Conservation (phyloP, 345 rosid species). For the Geranium brycei region DNA sequence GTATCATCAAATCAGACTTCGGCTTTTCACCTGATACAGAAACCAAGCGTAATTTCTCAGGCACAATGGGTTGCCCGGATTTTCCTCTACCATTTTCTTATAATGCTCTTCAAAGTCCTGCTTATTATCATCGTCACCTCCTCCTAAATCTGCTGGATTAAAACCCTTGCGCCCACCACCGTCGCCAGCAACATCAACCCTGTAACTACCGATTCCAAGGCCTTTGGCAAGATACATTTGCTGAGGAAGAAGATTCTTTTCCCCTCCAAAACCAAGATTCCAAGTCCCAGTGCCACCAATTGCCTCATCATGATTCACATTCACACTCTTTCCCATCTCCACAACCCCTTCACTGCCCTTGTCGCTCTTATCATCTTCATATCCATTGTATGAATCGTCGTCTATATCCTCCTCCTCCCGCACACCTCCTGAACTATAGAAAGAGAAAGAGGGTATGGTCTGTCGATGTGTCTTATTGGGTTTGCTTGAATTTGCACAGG, state of each 20-base stretch:
- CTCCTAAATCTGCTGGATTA: slow-evolving; percentile 14
- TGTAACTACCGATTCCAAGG: slow-evolving; percentile 18
- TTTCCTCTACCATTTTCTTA: slow-evolving; percentile 40
- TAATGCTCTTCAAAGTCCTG: slow-evolving; percentile 33
- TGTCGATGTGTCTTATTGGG: slow-evolving; percentile 4
- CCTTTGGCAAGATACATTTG: slow-evolving; percentile 36
- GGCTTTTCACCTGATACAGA: slow-evolving; percentile 30
- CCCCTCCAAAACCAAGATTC: slow-evolving; percentile 13
- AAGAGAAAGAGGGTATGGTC: slow-evolving; percentile 46
- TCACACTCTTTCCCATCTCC: neutral
- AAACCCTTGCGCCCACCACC: slow-evolving; percentile 17
- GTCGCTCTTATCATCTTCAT: neutral
- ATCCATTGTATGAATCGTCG: neutral
- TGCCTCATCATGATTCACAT: neutral
- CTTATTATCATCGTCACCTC: slow-evolving; percentile 13
- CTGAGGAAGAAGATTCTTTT: slow-evolving; percentile 10
- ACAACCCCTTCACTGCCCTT: neutral
- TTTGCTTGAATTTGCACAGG: neutral
- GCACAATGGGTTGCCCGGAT: slow-evolving; percentile 43
- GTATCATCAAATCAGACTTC: no score
- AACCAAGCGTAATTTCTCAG: slow-evolving; percentile 51
- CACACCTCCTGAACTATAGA: neutral
- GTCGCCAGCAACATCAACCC: slow-evolving; percentile 5
- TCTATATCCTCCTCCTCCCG: slow-evolving; percentile 20
- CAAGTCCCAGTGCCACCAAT: neutral